phyloP scores from a whole-genome alignment of 176 grass and related monocot species.

The Hordeum vulgare region MorexV3_pseudomolecules_assembly NC_058524.1:562554592-562555091 shows the following conservation, averaged over 20 bases:
- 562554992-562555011: neutral
- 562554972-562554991: neutral
- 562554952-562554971: neutral
- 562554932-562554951: neutral
- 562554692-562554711: neutral
- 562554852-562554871: constrained; percentile 4
- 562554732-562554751: constrained; percentile 10
- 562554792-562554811: neutral
- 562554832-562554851: neutral
- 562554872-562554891: constrained; percentile 19
- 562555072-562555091: neutral
- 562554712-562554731: neutral
- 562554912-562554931: constrained; percentile 29
- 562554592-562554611: neutral
- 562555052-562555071: neutral
- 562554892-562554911: constrained; percentile 19
- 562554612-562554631: neutral
- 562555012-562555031: neutral
- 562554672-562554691: constrained; percentile 3
- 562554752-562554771: constrained; percentile 16
- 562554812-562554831: neutral
- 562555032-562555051: neutral
- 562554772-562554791: constrained; percentile 12
- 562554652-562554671: neutral
- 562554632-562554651: neutral